These are phyloP conservation scores for Nemania abortiva DNA, from an alignment of 2,329 filamentous ascomycete genomes.

Conservation along the genomic window DNA sequence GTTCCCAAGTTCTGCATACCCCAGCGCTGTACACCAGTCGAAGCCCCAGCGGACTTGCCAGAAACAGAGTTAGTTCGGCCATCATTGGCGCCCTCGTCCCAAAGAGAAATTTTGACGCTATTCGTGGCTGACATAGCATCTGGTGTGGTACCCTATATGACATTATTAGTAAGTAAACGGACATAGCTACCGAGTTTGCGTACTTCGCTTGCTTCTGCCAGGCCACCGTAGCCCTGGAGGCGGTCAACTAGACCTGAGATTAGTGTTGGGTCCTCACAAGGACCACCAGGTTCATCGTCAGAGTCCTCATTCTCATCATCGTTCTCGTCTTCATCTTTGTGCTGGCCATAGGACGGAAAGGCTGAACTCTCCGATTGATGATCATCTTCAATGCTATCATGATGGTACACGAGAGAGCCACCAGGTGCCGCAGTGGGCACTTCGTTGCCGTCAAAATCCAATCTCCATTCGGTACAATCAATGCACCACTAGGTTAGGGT, in stretches of 20 bases:
- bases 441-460: conserved; percentile 43
- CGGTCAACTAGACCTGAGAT: conserved; percentile 18
- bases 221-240: conserved; percentile 23
- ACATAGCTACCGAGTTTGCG: not conserved
- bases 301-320: conserved; percentile 26
- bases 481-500: conserved; percentile 52
- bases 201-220: conserved; percentile 14
- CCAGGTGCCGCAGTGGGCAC: conserved; percentile 44
- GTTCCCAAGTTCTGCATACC: not conserved
- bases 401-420: conserved; percentile 12
- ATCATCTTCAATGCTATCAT: not conserved
- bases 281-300: conserved; percentile 13
- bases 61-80: not conserved
- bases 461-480: conserved; percentile 52
- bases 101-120: conserved; percentile 8
- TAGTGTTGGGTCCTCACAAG: not conserved
- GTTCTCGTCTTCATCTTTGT: conserved; percentile 9
- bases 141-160: conserved; percentile 15
- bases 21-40: not conserved
- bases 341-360: not conserved
- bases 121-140: conserved; percentile 15
- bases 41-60: not conserved
- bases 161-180: conserved; percentile 11
- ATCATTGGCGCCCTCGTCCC: conserved; percentile 8
- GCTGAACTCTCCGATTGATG: not conserved